Evolutionary conservation across 441 rosid genomes (phyloP).

Genomic region (Jatropha multifida): DNA sequence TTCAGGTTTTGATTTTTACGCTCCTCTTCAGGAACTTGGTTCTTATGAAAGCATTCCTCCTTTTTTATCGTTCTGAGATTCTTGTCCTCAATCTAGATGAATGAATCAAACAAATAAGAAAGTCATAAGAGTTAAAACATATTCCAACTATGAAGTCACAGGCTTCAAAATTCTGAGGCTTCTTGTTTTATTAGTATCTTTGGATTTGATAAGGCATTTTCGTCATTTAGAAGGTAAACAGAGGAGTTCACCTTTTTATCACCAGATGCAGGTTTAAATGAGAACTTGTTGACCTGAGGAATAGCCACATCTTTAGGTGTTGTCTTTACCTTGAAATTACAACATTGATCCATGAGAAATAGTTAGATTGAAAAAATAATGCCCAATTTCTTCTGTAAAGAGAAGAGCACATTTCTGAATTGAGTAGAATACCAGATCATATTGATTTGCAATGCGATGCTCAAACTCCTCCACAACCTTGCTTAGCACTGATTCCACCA

Average conservation of each 20-base stretch:
- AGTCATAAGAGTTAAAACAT: not conserved
- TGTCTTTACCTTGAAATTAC: slow-evolving; percentile 42
- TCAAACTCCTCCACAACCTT: slow-evolving; percentile 87
- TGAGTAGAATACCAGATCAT: slow-evolving; percentile 52
- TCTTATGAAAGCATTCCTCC: slow-evolving; percentile 45
- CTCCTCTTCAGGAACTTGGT: slow-evolving; percentile 47
- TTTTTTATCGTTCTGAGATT: slow-evolving; percentile 41
- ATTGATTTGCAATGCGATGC: slow-evolving; percentile 65
- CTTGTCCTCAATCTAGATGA: slow-evolving; percentile 60
- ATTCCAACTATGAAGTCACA: not conserved
- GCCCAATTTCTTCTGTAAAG: not conserved
- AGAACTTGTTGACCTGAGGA: slow-evolving; percentile 46
- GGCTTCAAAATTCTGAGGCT: not conserved
- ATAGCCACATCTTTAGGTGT: slow-evolving; percentile 45
- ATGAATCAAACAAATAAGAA: slow-evolving; percentile 23
- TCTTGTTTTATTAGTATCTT: no score
- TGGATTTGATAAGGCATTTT: not conserved
- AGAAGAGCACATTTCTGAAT: slow-evolving; percentile 1
- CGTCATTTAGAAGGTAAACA: slow-evolving; percentile 18
- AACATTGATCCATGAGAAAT: slow-evolving; percentile 15
- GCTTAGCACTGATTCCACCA: slow-evolving; percentile 86
- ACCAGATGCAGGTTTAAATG: slow-evolving; percentile 36
- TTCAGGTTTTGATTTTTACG: slow-evolving; percentile 42
- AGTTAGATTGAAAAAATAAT: slow-evolving; percentile 6
- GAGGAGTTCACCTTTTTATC: slow-evolving; percentile 55